phyloP scores from a whole-genome alignment of 2,329 filamentous ascomycete species.

The Penicillium paneum region DNA sequence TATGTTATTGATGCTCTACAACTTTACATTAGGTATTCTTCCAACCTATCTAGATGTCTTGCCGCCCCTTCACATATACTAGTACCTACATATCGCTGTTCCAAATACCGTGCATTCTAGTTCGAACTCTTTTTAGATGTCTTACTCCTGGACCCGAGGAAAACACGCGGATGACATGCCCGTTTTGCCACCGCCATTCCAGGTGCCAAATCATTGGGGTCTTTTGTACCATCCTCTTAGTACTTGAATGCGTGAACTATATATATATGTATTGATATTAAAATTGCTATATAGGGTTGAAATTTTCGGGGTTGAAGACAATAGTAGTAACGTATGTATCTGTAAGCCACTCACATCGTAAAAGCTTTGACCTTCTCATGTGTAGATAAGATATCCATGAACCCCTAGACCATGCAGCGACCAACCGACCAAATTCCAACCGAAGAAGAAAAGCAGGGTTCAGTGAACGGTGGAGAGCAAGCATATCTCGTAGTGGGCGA shows the following conservation, averaged over 20 bases:
- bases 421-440: neutral
- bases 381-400: neutral
- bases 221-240: neutral
- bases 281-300: neutral
- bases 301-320: neutral
- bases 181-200: neutral
- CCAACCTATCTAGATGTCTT: neutral
- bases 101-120: neutral
- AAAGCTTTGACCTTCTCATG: neutral
- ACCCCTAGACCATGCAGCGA: too few relatives aligned
- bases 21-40: neutral
- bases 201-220: neutral
- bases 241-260: neutral
- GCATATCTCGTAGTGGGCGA: neutral
- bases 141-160: neutral
- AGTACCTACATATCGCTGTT: too few relatives aligned
- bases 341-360: neutral
- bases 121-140: too few relatives aligned
- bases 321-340: neutral
- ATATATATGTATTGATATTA: neutral
- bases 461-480: neutral
- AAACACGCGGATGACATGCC: neutral
- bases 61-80: neutral
- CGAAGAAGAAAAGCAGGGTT: neutral
- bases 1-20: neutral